These are phyloP conservation scores for Oryza coarctata DNA, from an alignment of 176 grass and related monocot species.

Conservation along the genomic window DNA sequence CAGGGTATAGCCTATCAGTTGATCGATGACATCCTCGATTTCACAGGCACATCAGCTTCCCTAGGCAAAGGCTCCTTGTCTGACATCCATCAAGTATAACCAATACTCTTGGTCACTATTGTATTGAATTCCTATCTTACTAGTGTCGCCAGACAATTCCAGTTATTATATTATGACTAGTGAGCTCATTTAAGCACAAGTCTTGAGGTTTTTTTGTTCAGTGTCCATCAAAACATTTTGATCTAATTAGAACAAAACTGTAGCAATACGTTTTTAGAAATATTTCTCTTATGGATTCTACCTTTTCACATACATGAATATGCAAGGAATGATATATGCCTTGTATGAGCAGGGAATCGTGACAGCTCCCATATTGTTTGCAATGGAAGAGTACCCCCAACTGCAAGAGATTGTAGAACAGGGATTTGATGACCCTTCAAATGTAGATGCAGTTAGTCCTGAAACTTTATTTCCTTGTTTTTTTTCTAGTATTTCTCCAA, in stretches of 20 bases:
- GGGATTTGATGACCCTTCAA: slow-evolving; percentile 64
- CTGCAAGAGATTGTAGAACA: slow-evolving; percentile 54
- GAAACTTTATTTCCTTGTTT: background rate
- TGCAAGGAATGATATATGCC: slow-evolving; percentile 4
- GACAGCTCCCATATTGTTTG: slow-evolving; percentile 80
- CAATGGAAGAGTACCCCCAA: slow-evolving; percentile 80
- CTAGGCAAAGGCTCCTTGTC: slow-evolving; percentile 82
- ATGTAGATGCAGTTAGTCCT: slow-evolving; percentile 56
- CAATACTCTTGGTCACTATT: background rate
- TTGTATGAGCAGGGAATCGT: slow-evolving; percentile 60
- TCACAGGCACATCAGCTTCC: slow-evolving; percentile 72
- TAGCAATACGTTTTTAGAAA: background rate
- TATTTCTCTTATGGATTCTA: background rate
- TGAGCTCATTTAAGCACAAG: background rate
- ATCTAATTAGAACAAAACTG: background rate
- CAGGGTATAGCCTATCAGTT: slow-evolving; percentile 92
- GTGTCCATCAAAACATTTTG: background rate
- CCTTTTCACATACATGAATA: background rate
- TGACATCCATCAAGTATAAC: slow-evolving; percentile 79
- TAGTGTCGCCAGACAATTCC: background rate
- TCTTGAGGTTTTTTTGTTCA: background rate
- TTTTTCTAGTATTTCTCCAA: background rate
- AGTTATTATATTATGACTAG: background rate
- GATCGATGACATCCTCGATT: slow-evolving; percentile 87
- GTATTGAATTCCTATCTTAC: background rate